phyloP scores from a whole-genome alignment of 306 rosid species.

The Vachellia collinsii region DNA sequence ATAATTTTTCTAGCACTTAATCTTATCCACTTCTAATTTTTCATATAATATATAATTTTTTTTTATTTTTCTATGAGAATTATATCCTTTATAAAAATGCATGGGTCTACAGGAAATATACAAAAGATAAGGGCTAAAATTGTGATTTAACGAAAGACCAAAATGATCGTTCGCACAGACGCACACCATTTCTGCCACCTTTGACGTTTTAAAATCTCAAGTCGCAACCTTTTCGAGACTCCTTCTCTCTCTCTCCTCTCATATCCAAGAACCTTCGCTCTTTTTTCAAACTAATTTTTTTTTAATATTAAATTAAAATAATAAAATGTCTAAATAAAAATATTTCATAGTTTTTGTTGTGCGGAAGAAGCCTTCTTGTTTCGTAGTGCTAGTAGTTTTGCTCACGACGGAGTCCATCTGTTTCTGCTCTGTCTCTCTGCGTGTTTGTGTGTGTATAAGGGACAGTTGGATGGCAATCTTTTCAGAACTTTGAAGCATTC shows the following conservation, averaged over 20 bases:
- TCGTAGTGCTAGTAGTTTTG: conserved; percentile 59
- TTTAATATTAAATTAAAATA: too few species aligned
- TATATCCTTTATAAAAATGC: not conserved
- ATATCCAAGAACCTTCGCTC: not conserved
- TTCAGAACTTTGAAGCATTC: conserved; percentile 27
- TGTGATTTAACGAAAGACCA: not conserved
- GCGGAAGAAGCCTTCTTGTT: conserved; percentile 46
- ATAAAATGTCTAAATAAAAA: not conserved
- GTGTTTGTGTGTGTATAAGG: not conserved
- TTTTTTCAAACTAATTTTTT: not conserved
- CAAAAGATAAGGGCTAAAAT: not conserved
- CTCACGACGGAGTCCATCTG: conserved; percentile 60
- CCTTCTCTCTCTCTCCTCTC: not conserved
- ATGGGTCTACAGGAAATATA: not conserved
- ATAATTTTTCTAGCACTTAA: not conserved
- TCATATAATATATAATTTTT: too few species aligned
- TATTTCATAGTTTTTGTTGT: not conserved
- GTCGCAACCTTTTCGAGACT: not conserved
- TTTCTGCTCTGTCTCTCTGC: conserved; percentile 27
- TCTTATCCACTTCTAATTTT: not conserved
- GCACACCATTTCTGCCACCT: not conserved
- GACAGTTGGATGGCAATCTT: conserved; percentile 31
- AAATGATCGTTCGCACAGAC: not conserved
- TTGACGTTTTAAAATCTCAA: not conserved
- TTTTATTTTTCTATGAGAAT: too few species aligned